A percentile compares a stretch with the other conserved stretches of the same genome.
Evolutionary conservation across 2,329 filamentous ascomycete genomes (phyloP).

Genomic region (Paracorniculantispora psalliotae): DNA sequence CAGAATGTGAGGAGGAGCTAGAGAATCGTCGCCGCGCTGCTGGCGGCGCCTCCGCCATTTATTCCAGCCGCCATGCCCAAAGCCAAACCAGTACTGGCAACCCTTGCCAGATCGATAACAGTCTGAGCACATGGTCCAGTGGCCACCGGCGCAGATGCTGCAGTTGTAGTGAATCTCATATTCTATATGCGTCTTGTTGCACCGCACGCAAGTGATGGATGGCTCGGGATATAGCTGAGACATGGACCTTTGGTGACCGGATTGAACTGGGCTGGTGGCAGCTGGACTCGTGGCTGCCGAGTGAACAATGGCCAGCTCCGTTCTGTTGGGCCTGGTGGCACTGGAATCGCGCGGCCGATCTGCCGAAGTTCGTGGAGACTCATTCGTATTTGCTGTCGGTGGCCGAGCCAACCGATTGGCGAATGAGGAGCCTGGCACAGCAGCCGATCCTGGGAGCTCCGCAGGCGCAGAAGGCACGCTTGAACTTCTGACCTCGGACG

Average conservation of each 20-base stretch:
- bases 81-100: conserved; percentile 84
- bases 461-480: conserved; percentile 27
- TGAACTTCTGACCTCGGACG: conserved; percentile 39
- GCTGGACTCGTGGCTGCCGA: conserved; percentile 29
- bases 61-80: conserved; percentile 65
- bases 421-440: conserved; percentile 5
- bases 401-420: conserved; percentile 10
- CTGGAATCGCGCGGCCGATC: conserved; percentile 16
- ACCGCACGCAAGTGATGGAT: conserved; percentile 67
- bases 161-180: conserved; percentile 87
- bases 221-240: conserved; percentile 62
- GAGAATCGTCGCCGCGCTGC: conserved; percentile 29
- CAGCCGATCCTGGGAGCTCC: conserved; percentile 13
- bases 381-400: not conserved
- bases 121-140: conserved; percentile 72
- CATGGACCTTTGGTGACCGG: conserved; percentile 36
- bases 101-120: conserved; percentile 77
- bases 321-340: conserved; percentile 25
- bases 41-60: conserved; percentile 56
- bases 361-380: conserved; percentile 3
- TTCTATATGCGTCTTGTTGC: conserved; percentile 67
- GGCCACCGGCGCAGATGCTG: conserved; percentile 59
- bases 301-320: conserved; percentile 36
- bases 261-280: conserved; percentile 25
- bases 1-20: conserved; percentile 53